Conservation (phyloP, 306 rosid genomes). For the Dalbergia oliveri region DNA sequence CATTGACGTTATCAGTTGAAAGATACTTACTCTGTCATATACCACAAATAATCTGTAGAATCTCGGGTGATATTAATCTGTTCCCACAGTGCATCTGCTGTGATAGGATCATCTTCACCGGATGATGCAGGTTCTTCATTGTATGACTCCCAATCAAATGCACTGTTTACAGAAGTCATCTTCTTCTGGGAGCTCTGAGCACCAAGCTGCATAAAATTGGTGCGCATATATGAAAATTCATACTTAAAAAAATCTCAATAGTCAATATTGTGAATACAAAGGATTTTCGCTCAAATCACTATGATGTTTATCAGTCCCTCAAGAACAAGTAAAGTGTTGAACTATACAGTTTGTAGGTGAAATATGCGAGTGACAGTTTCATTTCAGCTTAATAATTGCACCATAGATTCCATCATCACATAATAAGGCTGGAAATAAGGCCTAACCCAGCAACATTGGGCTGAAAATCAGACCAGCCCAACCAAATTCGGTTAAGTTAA, state of each 20-base stretch:
- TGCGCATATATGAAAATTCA: slow-evolving; percentile 29
- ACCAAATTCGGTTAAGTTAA: not conserved
- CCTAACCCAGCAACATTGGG: too few relatives aligned
- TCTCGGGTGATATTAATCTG: slow-evolving; percentile 84
- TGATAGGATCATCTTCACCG: slow-evolving; percentile 52
- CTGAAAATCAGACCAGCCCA: not conserved
- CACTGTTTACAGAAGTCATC: slow-evolving; percentile 64
- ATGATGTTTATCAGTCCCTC: not conserved
- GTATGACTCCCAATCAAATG: slow-evolving; percentile 77
- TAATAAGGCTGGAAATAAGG: not conserved
- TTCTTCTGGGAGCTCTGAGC: slow-evolving; percentile 59
- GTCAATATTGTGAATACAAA: not conserved
- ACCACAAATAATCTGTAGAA: slow-evolving; percentile 93
- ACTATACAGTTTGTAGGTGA: not conserved
- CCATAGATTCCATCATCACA: slow-evolving; percentile 3
- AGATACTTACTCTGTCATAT: slow-evolving; percentile 90
- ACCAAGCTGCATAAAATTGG: slow-evolving; percentile 58
- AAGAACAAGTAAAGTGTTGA: slow-evolving; percentile 12
- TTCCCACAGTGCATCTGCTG: slow-evolving; percentile 71
- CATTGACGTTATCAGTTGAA: slow-evolving; percentile 17
- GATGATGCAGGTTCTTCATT: slow-evolving; percentile 81
- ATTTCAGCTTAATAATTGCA: not conserved
- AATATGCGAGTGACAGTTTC: not conserved
- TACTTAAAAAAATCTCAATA: not conserved
- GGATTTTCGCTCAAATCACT: slow-evolving; percentile 3